phyloP scores from a whole-genome alignment of 140 eudicot species.

The Stevia rebaudiana region DNA sequence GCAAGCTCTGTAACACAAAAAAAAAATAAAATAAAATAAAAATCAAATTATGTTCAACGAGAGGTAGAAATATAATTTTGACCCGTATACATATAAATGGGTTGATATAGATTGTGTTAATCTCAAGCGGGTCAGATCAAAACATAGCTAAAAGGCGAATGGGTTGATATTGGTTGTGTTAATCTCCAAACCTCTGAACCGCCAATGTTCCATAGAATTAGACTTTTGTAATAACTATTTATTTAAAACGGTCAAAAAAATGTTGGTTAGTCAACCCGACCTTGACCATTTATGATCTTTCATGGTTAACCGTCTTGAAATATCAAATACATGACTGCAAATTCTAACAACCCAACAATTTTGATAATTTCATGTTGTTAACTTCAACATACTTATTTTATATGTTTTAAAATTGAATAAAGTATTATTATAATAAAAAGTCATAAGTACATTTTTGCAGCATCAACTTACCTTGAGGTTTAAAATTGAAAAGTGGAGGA shows the following conservation, averaged over 20 bases:
- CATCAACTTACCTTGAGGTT: constrained; percentile 54
- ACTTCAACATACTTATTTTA: background rate
- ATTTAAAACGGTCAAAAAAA: background rate
- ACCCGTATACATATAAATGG: background rate
- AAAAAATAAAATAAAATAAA: too few species aligned
- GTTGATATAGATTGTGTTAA: background rate
- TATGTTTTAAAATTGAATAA: background rate
- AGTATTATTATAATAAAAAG: background rate
- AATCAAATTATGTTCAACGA: background rate
- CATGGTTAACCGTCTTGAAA: background rate
- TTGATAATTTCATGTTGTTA: background rate
- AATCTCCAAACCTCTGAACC: too few species aligned
- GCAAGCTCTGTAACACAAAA: constrained; percentile 58
- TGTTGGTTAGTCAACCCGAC: background rate
- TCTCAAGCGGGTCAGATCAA: background rate
- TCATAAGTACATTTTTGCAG: constrained; percentile 3
- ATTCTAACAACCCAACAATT: too few species aligned
- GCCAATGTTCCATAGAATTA: background rate
- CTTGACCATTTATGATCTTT: background rate
- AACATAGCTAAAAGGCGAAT: background rate
- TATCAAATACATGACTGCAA: background rate
- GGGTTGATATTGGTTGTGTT: too few species aligned
- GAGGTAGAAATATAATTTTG: background rate
- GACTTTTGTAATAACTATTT: background rate
- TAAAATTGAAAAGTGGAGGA: constrained; percentile 86